These are phyloP conservation scores for Adiantum capillusveneris DNA, from an alignment of 75 land plant species.

Conservation along the genomic window DNA sequence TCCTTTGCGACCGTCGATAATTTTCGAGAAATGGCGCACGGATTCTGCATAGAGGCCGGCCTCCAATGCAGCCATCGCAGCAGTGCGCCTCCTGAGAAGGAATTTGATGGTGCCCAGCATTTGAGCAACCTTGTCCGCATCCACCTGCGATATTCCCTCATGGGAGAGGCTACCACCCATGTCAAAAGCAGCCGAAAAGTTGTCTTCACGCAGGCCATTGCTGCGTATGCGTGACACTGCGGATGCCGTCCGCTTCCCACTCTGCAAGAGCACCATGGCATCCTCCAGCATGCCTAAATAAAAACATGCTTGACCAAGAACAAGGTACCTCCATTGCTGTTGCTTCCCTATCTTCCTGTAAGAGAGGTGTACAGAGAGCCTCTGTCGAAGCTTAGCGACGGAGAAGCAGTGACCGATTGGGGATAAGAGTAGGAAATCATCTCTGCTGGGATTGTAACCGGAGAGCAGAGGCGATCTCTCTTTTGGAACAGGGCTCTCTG, in stretches of 20 bases:
- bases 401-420: conserved; percentile 46
- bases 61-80: conserved; percentile 66
- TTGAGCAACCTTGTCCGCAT: neutral
- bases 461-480: too few relatives aligned
- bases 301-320: conserved; percentile 47
- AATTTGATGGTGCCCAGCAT: conserved; percentile 62
- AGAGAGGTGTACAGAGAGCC: conserved; percentile 20
- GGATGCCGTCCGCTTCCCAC: conserved; percentile 53
- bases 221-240: conserved; percentile 62
- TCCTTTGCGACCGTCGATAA: conserved; percentile 55
- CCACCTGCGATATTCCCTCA: conserved; percentile 8
- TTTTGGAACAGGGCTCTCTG: too few relatives aligned
- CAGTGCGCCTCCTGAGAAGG: conserved; percentile 53
- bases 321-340: conserved; percentile 37
- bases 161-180: neutral
- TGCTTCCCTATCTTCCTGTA: conserved; percentile 35
- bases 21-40: conserved; percentile 65
- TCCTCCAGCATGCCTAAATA: conserved; percentile 81
- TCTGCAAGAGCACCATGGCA: conserved; percentile 69
- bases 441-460: too few relatives aligned
- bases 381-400: conserved; percentile 51
- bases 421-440: too few relatives aligned
- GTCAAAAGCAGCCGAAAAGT: conserved; percentile 16
- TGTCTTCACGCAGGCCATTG: conserved; percentile 46
- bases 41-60: conserved; percentile 61